Evolutionary conservation across 345 rosid species (phyloP).

Genomic region (Mangifera indica): DNA sequence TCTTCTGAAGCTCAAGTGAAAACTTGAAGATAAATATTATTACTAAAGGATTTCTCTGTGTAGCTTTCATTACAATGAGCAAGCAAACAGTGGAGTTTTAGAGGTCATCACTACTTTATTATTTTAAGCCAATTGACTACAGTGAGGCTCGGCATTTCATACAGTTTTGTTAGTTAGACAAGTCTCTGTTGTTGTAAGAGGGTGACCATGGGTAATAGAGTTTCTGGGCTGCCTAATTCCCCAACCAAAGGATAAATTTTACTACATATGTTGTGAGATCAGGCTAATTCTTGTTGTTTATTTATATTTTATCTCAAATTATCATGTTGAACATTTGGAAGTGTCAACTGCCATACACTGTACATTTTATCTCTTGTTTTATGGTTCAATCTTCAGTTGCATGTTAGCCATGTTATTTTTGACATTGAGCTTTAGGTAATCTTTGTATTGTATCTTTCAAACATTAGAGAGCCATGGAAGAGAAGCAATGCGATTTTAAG

Average conservation of each 20-base stretch:
- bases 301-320: not conserved
- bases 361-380: not conserved
- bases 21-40: constrained; percentile 5
- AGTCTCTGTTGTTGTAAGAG: too few relatives aligned
- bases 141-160: not conserved
- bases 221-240: too few relatives aligned
- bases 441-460: not conserved
- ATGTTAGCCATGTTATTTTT: not conserved
- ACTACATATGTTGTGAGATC: not conserved
- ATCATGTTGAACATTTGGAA: not conserved
- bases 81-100: not conserved
- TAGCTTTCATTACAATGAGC: not conserved
- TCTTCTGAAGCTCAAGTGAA: not conserved
- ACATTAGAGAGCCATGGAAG: not conserved
- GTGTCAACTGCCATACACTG: too few relatives aligned
- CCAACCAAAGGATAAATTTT: not conserved
- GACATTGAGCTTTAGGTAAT: not conserved
- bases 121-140: not conserved
- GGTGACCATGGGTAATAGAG: too few relatives aligned
- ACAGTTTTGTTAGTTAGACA: not conserved
- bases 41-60: constrained; percentile 1
- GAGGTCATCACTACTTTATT: not conserved
- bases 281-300: not conserved
- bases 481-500: not conserved
- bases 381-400: not conserved